A percentile compares a stretch with the other conserved stretches of the same genome.
These are phyloP conservation scores for Elymus sibiricus DNA, from an alignment of 176 grass and related monocot genomes.

Conservation along the genomic window DNA sequence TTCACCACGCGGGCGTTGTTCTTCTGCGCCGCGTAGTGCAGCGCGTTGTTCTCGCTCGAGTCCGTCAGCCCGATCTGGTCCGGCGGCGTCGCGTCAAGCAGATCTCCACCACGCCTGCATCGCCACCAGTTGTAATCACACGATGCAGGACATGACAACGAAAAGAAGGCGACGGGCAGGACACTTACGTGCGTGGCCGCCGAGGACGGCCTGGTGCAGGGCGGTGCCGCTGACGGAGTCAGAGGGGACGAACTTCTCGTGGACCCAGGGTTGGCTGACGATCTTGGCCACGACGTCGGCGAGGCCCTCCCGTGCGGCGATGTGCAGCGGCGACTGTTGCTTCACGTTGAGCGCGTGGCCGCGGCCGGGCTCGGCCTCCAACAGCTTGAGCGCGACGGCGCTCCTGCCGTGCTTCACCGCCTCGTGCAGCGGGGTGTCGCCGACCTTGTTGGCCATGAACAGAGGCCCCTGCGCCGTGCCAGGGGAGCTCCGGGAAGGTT, in stretches of 20 bases:
- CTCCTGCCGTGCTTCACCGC: constrained; percentile 26
- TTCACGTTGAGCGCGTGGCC: constrained; percentile 36
- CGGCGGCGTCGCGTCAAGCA: constrained; percentile 22
- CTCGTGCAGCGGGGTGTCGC: constrained; percentile 63
- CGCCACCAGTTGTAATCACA: not conserved
- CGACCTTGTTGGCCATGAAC: not conserved
- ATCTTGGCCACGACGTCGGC: constrained; percentile 39
- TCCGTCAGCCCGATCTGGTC: constrained; percentile 36
- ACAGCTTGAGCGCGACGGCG: constrained; percentile 40
- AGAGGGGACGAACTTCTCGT: not conserved
- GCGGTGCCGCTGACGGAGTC: constrained; percentile 43
- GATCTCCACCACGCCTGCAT: constrained; percentile 49
- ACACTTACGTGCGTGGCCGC: constrained; percentile 53
- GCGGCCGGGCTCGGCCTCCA: constrained; percentile 28
- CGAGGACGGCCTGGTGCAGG: constrained; percentile 69
- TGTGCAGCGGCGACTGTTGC: constrained; percentile 60
- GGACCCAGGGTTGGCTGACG: constrained; percentile 33
- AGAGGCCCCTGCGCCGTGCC: constrained; percentile 1
- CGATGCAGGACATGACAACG: not conserved
- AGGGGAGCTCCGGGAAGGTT: not conserved
- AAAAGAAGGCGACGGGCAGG: not conserved
- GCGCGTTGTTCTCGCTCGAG: constrained; percentile 38
- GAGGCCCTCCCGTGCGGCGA: constrained; percentile 65
- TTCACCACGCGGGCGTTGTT: constrained; percentile 39
- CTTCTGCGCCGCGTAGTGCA: constrained; percentile 72